Evolutionary conservation across 2,329 filamentous ascomycete species (phyloP).

Genomic region (Biscogniauxia marginata): DNA sequence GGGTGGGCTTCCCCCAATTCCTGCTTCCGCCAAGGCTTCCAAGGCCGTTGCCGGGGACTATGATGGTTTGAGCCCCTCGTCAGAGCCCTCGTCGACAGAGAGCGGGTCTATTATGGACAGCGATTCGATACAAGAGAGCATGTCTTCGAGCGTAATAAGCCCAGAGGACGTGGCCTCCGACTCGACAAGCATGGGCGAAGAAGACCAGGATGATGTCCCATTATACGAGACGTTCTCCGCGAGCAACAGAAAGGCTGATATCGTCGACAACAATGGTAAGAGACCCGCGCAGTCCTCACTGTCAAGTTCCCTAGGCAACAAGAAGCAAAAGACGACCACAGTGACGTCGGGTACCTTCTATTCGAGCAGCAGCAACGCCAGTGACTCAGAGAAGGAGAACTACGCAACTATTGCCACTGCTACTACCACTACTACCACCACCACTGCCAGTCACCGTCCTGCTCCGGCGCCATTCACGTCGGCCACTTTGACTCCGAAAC

Average conservation of each 20-base stretch:
- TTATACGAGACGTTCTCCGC: not conserved
- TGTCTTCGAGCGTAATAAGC: not conserved
- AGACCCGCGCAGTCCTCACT: not conserved
- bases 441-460: not conserved
- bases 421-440: not conserved
- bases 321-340: not conserved
- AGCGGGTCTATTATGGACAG: not conserved
- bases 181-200: not conserved
- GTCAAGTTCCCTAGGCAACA: not conserved
- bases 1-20: too few species aligned
- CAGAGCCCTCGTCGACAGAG: not conserved
- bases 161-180: not conserved
- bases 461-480: too few species aligned
- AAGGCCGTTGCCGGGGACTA: too few species aligned
- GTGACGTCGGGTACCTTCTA: not conserved
- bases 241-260: not conserved
- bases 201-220: not conserved
- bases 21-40: too few species aligned
- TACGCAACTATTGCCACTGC: not conserved
- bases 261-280: not conserved
- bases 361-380: not conserved
- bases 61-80: not conserved
- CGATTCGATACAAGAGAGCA: not conserved
- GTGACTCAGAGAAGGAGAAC: slow-evolving; percentile 8
- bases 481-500: not conserved